Conservation (phyloP, 306 rosid species). For the Begonia masoniana region DNA sequence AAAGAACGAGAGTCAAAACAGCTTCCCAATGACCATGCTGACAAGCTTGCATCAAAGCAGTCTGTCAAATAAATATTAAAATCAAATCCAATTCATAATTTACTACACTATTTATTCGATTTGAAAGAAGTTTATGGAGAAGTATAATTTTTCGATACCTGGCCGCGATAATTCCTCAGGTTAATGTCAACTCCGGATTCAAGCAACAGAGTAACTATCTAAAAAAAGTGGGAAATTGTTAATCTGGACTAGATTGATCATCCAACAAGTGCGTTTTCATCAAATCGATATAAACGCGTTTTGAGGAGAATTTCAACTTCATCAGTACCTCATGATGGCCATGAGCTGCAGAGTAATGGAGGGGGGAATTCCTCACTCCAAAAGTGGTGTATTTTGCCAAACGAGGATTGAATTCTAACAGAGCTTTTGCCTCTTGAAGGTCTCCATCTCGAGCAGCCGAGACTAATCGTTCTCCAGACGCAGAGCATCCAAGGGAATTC, state of each 20-base stretch:
- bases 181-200: constrained; percentile 95
- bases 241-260: too few species aligned
- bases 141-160: constrained; percentile 29
- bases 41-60: constrained; percentile 99
- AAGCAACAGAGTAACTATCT: constrained; percentile 78
- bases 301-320: too few species aligned
- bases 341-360: constrained; percentile 96
- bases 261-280: too few species aligned
- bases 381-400: constrained; percentile 87
- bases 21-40: constrained; percentile 98
- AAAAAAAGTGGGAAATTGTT: too few species aligned
- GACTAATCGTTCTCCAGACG: constrained; percentile 90
- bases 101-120: too few species aligned
- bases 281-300: too few species aligned
- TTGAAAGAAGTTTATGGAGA: neutral
- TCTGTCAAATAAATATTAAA: constrained; percentile 31
- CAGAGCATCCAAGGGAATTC: constrained; percentile 97
- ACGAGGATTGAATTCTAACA: constrained; percentile 84
- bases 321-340: constrained; percentile 87
- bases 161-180: constrained; percentile 93
- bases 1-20: constrained; percentile 62
- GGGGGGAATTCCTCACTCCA: constrained; percentile 92
- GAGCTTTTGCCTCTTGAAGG: constrained; percentile 90
- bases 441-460: constrained; percentile 99
- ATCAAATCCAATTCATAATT: too few species aligned